These are phyloP conservation scores for Yamagishiella unicocca DNA, from an alignment of 139 green algal species.

Conservation along the genomic window DNA sequence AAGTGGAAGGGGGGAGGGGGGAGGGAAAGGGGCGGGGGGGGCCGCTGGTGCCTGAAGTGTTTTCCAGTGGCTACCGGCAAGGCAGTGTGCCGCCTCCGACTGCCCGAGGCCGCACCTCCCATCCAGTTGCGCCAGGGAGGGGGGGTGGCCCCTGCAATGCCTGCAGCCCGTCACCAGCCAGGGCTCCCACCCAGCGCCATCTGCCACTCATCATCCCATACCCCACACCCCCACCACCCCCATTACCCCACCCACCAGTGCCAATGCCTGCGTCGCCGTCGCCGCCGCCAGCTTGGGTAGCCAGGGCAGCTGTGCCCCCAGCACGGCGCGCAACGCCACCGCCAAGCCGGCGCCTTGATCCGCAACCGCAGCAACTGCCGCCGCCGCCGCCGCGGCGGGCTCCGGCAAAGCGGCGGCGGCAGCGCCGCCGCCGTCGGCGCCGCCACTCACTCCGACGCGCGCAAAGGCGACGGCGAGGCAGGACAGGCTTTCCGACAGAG, in stretches of 20 bases:
- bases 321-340: background rate
- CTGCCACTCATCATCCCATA: background rate
- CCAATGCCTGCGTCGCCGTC: background rate
- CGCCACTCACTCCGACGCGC: background rate
- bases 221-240: background rate
- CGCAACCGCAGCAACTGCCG: background rate
- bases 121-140: background rate
- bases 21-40: background rate
- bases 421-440: background rate
- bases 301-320: conserved; percentile 3
- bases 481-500: conserved; percentile 16
- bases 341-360: background rate
- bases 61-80: background rate
- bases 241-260: background rate
- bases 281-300: conserved; percentile 31
- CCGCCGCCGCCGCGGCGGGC: background rate
- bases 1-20: background rate
- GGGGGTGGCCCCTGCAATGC: background rate
- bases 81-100: background rate
- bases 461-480: conserved; percentile 42
- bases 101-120: too few relatives aligned
- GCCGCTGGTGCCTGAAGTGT: background rate
- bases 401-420: too few relatives aligned
- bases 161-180: background rate
- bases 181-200: background rate